Base-by-base conservation (phyloP, 73 alveolate genomes). In the Tetrahymena malaccensis region DNA sequence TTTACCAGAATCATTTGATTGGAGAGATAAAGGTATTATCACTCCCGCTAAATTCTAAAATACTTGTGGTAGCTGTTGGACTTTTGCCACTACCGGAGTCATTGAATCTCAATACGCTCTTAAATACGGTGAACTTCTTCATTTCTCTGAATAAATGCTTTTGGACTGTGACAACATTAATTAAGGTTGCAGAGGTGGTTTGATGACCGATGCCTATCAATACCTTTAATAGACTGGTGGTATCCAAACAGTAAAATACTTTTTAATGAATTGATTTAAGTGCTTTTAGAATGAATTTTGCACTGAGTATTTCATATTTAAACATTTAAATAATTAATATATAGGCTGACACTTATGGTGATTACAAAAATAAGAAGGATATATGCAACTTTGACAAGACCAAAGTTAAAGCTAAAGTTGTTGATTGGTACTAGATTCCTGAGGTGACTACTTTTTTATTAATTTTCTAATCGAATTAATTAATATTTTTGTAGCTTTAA, bases 51-150 rank as follows among this genome's bases (percentile, higher is more conserved):
- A 97, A 85, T 97, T 98, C 94, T 98, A 98, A 96, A 99, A 98
- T 34, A 43, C 95, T 34, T 98, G 99, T 35, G 99, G 99, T 34
- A 94, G 98, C 34, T 97, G 99, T 96, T 98, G 99, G 99, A 98
- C 99, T 10, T 98, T 98, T 96, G 94, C 99, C 57, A 93, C 99
- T 0, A 97, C 96, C 27, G 96, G 95, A 17, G 94, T 43, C 3
- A 13, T 95, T 33, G 96, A 95, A 57, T 89, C 94, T 19, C 85
- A 84, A 34, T 94, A 35, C 43, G 44, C 57, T 4, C 31, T 96
- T 40, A 40, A 89, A 34, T 83, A 93, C 31, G 94, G 93, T 9
- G 84, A 94, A 34, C 43, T 95, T 16, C 84, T 93, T 34, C 57
- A 50, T 55, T 95, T 96, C 34, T 97, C 99, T 37, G 97, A 97